These are phyloP conservation scores for Aristolochia fimbriata DNA, from an alignment of 164 flowering plant genomes.

Conservation along the genomic window DNA sequence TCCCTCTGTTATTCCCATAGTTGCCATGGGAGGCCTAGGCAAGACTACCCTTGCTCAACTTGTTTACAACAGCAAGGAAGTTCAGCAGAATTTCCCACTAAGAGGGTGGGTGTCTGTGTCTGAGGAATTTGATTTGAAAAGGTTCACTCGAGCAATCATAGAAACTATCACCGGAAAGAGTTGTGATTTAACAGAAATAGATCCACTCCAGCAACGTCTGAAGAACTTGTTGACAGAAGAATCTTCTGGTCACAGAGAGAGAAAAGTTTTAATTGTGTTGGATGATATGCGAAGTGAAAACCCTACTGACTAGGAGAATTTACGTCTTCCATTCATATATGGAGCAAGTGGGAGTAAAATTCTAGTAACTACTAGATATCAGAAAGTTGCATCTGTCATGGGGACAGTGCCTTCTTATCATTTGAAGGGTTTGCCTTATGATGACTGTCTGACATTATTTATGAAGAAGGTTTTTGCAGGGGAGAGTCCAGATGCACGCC, in stretches of 20 bases:
- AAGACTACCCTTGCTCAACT: slow-evolving; percentile 13
- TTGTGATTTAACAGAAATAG: neutral
- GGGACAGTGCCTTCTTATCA: slow-evolving; percentile 2
- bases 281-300: slow-evolving; percentile 15
- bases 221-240: slow-evolving; percentile 1
- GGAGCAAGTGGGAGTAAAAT: slow-evolving; percentile 12
- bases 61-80: slow-evolving; percentile 2
- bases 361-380: slow-evolving; percentile 12
- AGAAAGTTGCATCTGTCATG: slow-evolving; percentile 3
- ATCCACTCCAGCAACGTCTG: neutral
- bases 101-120: slow-evolving; percentile 4
- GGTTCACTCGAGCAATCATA: slow-evolving; percentile 1
- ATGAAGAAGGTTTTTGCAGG: neutral
- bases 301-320: neutral
- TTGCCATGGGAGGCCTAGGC: slow-evolving; percentile 10
- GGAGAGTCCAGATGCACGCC: neutral
- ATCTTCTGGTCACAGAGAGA: too few relatives aligned
- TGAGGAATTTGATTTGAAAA: slow-evolving; percentile 1
- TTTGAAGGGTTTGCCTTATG: slow-evolving; percentile 8
- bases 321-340: slow-evolving; percentile 2
- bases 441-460: slow-evolving; percentile 7
- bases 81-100: neutral
- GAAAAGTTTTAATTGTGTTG: slow-evolving; percentile 8
- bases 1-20: slow-evolving; percentile 4
- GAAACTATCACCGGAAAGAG: neutral